These are phyloP conservation scores for Beta macrorhiza DNA, from an alignment of 179 eudicot species.

Conservation along the genomic window DNA sequence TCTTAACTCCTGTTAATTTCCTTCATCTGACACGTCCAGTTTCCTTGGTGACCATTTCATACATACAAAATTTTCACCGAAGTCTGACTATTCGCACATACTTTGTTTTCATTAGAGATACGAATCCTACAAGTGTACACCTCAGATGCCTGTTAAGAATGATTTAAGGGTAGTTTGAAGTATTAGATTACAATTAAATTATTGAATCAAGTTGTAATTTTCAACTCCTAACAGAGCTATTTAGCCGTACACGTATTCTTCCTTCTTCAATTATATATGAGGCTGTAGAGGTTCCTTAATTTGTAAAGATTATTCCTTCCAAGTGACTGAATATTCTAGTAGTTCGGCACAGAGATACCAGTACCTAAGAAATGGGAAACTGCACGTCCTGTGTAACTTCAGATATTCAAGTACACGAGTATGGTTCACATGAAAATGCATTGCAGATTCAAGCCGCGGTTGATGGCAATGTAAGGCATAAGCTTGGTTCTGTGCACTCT, in stretches of 20 bases:
- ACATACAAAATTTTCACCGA: neutral
- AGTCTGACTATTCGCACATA: neutral
- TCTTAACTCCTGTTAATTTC: neutral
- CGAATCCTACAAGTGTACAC: conserved; percentile 43
- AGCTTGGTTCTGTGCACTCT: conserved; percentile 52
- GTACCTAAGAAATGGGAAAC: conserved; percentile 48
- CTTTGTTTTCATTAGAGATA: conserved; percentile 15
- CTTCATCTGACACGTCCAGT: neutral
- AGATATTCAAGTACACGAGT: conserved; percentile 42
- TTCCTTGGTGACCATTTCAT: conserved; percentile 9
- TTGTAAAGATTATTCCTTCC: conserved; percentile 6
- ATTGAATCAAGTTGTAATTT: conserved; percentile 18
- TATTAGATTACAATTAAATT: conserved; percentile 15
- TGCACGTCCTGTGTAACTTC: conserved; percentile 57
- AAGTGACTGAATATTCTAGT: conserved; percentile 25
- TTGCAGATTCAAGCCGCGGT: conserved; percentile 26
- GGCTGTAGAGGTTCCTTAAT: conserved; percentile 3
- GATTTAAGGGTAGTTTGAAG: conserved; percentile 47
- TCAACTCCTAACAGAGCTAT: conserved; percentile 15
- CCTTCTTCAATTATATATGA: conserved; percentile 13
- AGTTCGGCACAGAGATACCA: conserved; percentile 19
- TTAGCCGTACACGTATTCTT: conserved; percentile 22
- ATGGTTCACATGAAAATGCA: conserved; percentile 53
- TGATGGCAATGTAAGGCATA: conserved; percentile 18
- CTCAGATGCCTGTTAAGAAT: conserved; percentile 50